Base-by-base conservation (phyloP, 345 rosid genomes). In the Clarkia xantiana region DNA sequence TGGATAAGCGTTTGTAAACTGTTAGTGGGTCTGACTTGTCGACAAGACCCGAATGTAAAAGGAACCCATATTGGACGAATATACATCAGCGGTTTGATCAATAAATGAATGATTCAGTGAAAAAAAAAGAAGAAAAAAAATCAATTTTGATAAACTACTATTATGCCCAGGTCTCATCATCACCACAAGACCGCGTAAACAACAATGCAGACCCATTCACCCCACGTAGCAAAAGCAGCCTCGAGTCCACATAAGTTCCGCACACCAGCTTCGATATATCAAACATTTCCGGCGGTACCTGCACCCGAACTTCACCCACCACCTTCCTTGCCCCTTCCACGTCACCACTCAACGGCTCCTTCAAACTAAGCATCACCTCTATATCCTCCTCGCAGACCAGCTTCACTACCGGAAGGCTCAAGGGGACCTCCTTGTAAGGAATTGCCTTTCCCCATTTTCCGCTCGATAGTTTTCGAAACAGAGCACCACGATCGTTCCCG, bases 321-420 rank as follows among this genome's bases (percentile, higher is more conserved):
- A 79, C 70, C n/a, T 49, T 65, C 46, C 67, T 66, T 3, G 84
- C 80, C 1, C 64, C 60, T 17, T 74, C 77, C 9, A 76, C 64
- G 56, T 60, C 62, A 49, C 61, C 68, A n/a, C 46, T 49, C n/a
- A 70, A 18, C 3, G 77, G 55, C 39, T 66, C 64, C 18, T 29
- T 66, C 0, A 90, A 71, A 45, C 34, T 70, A 79, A 86, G 74
- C 0, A 69, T 67, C 20, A 81, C 68, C 52, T 79, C 80, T 2
- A 73, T 67, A 9, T 83, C 84, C 16, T 66, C 86, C 14, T 66
- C 73, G 0, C 91, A 72, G 19, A 70, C 53, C 12, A 90, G 83
- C 62, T 75, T 81, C n/a, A 80, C 77, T 42, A 86, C 95, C 0
- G 94, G 88, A 54, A 90, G 90, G 62, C 94, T 90, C 11, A 91